These are phyloP conservation scores for Candida multigemmis DNA, from an alignment of 805 yeast genomes.

Conservation along the genomic window DNA sequence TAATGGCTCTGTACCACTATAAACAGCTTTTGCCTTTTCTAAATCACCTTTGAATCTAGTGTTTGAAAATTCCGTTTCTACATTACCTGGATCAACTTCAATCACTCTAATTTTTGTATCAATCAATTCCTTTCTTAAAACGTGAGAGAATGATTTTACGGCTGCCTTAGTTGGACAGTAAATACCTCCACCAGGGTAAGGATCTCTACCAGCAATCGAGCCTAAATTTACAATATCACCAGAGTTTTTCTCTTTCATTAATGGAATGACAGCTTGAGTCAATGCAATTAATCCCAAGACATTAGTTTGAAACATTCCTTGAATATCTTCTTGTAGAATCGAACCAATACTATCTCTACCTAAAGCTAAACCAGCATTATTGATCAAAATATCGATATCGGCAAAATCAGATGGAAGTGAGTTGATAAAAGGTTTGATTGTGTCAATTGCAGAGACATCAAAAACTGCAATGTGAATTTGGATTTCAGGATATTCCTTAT, in stretches of 20 bases:
- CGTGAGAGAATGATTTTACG: constrained; percentile 60
- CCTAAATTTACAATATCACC: constrained; percentile 74
- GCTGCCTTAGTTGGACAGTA: constrained; percentile 74
- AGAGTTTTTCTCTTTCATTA: constrained; percentile 57
- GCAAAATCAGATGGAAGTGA: constrained; percentile 50
- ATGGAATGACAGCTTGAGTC: constrained; percentile 71
- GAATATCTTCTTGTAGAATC: constrained; percentile 54
- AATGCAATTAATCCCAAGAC: constrained; percentile 78
- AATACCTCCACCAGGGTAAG: constrained; percentile 72
- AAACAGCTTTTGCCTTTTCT: constrained; percentile 53
- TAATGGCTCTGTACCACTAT: constrained; percentile 61
- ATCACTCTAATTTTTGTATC: constrained; percentile 62
- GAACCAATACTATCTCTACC: constrained; percentile 74
- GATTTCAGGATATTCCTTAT: constrained; percentile 37
- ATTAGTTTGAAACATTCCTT: constrained; percentile 76
- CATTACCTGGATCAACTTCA: constrained; percentile 73
- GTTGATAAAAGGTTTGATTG: constrained; percentile 40
- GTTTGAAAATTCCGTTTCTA: constrained; percentile 67
- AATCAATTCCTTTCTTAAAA: constrained; percentile 67
- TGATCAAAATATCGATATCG: constrained; percentile 57
- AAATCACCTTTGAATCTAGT: constrained; percentile 59
- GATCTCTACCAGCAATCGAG: constrained; percentile 72
- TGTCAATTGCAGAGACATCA: constrained; percentile 32
- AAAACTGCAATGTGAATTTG: constrained; percentile 50
- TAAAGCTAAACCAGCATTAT: constrained; percentile 74